Conservation (phyloP, 495 filamentous ascomycete genomes). For the Lophiostoma macrostomum region DNA sequence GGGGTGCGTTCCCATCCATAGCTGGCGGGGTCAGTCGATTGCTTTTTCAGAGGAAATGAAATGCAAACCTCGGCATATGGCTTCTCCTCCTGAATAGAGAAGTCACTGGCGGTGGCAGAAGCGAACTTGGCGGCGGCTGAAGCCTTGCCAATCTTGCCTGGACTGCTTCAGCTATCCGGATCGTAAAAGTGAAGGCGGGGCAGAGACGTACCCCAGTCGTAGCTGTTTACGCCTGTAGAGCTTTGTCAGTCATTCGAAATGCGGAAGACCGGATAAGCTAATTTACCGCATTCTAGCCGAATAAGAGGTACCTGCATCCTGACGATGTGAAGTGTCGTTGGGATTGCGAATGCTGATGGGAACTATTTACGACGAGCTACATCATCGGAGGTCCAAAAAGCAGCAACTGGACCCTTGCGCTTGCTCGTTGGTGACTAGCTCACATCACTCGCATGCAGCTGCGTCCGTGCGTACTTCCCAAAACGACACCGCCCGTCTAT, state of each 20-base stretch:
- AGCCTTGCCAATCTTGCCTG: constrained; percentile 50
- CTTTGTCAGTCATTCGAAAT: constrained; percentile 2
- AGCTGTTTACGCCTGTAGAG: constrained; percentile 79
- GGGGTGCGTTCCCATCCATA: constrained; percentile 99
- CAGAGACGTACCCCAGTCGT: constrained; percentile 78
- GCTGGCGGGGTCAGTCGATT: constrained; percentile 46
- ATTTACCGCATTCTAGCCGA: constrained; percentile 84
- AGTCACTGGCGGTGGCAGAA: constrained; percentile 35
- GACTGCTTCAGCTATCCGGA: constrained; percentile 22
- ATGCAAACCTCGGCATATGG: constrained; percentile 44
- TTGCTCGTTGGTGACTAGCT: too few species aligned
- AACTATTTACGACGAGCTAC: too few species aligned
- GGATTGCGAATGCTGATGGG: neutral
- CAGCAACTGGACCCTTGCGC: too few species aligned
- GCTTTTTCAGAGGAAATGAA: neutral
- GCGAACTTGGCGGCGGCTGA: constrained; percentile 63
- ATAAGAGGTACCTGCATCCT: constrained; percentile 81
- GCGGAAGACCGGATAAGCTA: neutral
- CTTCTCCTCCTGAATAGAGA: constrained; percentile 42
- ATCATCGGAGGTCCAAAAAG: too few species aligned
- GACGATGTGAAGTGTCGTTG: constrained; percentile 1
- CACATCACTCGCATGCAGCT: too few species aligned
- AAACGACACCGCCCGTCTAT: too few species aligned
- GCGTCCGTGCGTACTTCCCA: too few species aligned
- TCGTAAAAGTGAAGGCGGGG: constrained; percentile 5